These are phyloP conservation scores for Talaromyces rugulosus DNA, from an alignment of 2,329 filamentous ascomycete species.

Conservation along the genomic window DNA sequence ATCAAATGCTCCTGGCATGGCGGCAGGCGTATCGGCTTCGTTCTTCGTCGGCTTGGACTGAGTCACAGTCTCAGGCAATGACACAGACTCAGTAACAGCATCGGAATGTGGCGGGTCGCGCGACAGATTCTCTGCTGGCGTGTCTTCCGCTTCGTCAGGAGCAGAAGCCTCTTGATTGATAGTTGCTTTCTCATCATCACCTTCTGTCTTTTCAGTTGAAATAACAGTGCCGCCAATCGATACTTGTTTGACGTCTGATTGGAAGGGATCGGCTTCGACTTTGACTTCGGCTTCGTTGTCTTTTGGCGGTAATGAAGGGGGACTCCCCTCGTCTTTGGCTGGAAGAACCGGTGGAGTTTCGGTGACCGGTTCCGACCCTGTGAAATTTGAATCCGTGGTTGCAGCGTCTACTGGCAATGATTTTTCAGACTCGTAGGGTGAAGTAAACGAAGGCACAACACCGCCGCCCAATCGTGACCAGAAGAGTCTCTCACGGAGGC, in stretches of 20 bases:
- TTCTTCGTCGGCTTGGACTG: background rate
- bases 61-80: background rate
- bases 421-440: constrained; percentile 21
- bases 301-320: constrained; percentile 7
- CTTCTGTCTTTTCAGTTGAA: background rate
- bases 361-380: background rate
- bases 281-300: constrained; percentile 10
- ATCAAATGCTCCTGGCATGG: constrained; percentile 11
- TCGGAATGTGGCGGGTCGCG: constrained; percentile 11
- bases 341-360: background rate
- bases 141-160: background rate
- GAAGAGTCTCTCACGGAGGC: constrained; percentile 90
- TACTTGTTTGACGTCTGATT: constrained; percentile 15
- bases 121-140: background rate
- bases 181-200: constrained; percentile 4
- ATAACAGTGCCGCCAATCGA: constrained; percentile 17
- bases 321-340: background rate
- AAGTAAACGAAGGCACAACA: constrained; percentile 64
- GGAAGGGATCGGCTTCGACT: constrained; percentile 15
- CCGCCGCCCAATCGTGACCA: constrained; percentile 92
- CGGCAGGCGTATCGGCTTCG: background rate
- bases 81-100: background rate
- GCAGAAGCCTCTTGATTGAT: background rate
- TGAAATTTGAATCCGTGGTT: background rate
- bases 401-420: background rate